Conservation (phyloP, 176 grass and related monocot genomes). For the Oryza officinalis region DNA sequence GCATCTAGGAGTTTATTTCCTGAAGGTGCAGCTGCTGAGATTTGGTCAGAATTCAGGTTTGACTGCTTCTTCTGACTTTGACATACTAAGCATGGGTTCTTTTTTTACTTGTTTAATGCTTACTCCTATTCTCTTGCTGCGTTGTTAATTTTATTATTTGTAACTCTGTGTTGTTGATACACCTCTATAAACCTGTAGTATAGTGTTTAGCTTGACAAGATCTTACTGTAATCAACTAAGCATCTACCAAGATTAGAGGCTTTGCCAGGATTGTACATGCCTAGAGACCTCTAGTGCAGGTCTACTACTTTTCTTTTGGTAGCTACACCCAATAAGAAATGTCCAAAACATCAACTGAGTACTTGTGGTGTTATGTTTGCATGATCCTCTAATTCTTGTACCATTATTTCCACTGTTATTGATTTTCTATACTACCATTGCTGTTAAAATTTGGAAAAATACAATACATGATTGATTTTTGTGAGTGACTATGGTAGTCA, state of each 20-base stretch:
- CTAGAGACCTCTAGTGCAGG: neutral
- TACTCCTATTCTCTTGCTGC: neutral
- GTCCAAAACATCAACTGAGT: conserved; percentile 8
- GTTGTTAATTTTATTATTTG: neutral
- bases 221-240: neutral
- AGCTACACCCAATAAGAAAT: neutral
- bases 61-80: conserved; percentile 6
- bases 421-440: neutral
- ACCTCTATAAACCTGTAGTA: neutral
- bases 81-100: neutral
- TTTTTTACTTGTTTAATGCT: conserved; percentile 11
- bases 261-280: neutral
- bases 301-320: neutral
- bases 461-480: neutral
- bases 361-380: conserved; percentile 11
- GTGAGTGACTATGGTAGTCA: neutral
- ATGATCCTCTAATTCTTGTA: neutral
- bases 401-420: conserved; percentile 16
- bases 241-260: neutral
- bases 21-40: conserved; percentile 80
- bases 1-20: conserved; percentile 81
- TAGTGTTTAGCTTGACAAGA: neutral
- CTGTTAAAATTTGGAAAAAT: conserved; percentile 34
- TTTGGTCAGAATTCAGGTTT: conserved; percentile 95
- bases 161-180: neutral